phyloP scores from a whole-genome alignment of 306 rosid genomes.

The Glycyrrhiza uralensis region DNA sequence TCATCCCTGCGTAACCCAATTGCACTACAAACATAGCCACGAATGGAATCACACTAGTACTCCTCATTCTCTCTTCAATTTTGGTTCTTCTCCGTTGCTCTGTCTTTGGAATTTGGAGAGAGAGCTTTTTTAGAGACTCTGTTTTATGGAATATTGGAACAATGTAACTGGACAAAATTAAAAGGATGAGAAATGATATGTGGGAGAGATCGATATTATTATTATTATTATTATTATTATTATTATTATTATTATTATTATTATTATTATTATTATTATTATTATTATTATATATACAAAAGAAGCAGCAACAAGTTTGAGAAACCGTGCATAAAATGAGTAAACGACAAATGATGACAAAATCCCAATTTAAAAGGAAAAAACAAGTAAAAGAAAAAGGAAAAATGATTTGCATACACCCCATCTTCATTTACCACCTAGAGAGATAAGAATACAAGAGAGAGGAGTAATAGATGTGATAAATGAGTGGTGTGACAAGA shows the following conservation, averaged over 20 bases:
- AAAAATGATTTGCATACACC: no score
- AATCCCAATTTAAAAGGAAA: background rate
- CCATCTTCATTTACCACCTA: no score
- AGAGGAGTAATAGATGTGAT: no score
- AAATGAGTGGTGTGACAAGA: no score
- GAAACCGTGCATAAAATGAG: background rate
- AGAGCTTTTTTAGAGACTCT: background rate
- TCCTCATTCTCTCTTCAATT: conserved; percentile 25
- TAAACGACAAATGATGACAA: background rate
- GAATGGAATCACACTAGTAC: conserved; percentile 40
- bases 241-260: no score
- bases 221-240: no score
- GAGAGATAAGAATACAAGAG: no score
- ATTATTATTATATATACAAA: no score
- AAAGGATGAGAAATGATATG: background rate
- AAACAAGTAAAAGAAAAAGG: background rate
- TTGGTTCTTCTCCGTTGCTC: background rate
- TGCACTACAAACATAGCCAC: conserved; percentile 62
- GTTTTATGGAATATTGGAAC: background rate
- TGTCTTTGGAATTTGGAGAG: background rate
- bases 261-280: no score
- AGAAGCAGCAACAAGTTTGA: background rate
- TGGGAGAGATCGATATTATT: background rate
- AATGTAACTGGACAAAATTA: background rate
- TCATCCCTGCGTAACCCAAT: conserved; percentile 59